phyloP scores from a whole-genome alignment of 306 rosid species.

The Corylus heterophylla region DNA sequence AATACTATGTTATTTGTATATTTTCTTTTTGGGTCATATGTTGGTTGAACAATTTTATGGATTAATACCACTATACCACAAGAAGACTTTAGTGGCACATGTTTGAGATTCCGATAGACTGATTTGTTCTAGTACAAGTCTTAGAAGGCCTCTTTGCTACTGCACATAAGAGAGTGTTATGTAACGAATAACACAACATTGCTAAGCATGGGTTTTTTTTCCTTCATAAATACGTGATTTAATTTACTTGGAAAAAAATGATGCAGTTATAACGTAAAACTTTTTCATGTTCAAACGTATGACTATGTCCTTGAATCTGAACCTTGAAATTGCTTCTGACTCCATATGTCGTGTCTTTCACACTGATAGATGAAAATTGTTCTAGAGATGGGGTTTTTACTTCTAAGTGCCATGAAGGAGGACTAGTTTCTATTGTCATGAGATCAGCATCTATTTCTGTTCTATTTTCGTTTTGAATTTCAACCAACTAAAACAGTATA shows the following conservation, averaged over 20 bases:
- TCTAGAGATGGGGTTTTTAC: background rate
- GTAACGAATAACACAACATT: background rate
- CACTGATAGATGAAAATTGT: background rate
- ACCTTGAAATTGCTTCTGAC: background rate
- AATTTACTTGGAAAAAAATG: background rate
- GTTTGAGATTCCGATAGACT: background rate
- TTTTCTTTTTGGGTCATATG: too few relatives aligned
- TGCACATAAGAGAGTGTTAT: background rate
- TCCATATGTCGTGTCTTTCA: background rate
- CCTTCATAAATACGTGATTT: background rate
- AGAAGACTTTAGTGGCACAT: background rate
- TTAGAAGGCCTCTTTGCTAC: background rate
- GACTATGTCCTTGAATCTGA: background rate
- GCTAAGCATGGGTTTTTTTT: background rate
- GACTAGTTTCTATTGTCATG: background rate
- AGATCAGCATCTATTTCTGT: background rate
- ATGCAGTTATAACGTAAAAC: background rate
- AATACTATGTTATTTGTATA: background rate
- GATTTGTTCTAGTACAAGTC: background rate
- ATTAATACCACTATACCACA: background rate
- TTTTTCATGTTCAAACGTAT: background rate
- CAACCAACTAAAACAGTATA: background rate
- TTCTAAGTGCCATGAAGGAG: background rate
- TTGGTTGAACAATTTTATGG: too few relatives aligned
- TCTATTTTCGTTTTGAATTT: background rate